A percentile compares a stretch with the other conserved stretches of the same genome.
Evolutionary conservation across 768 basidiomycete species (phyloP).

Genomic region (Paxillus ammoniavirescens): DNA sequence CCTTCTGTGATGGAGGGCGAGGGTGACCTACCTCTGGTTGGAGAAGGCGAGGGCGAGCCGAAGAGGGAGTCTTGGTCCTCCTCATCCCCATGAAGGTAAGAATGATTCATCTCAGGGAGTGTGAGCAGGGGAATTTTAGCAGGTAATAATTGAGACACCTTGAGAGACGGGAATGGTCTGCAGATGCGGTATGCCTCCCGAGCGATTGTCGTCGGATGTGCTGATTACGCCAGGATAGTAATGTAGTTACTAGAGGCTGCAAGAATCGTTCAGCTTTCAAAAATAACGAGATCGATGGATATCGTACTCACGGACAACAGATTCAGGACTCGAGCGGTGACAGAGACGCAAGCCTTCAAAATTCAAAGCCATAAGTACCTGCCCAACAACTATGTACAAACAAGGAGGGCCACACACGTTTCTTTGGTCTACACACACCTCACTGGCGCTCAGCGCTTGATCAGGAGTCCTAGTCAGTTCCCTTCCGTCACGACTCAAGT

Average conservation of each 20-base stretch:
- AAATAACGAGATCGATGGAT: neutral
- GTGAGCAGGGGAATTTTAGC: slow-evolving; percentile 13
- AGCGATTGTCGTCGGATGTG: slow-evolving; percentile 5
- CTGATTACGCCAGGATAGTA: neutral
- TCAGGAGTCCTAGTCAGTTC: too few species aligned
- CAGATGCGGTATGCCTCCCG: neutral
- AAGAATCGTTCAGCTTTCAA: neutral
- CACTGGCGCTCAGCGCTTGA: too few species aligned
- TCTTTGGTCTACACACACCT: too few species aligned
- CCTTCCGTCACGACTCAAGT: too few species aligned
- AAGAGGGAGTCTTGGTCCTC: slow-evolving; percentile 75
- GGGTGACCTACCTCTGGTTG: slow-evolving; percentile 74
- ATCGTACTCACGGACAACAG: too few species aligned
- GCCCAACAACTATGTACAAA: too few species aligned
- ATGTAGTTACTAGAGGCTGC: neutral
- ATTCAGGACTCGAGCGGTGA: too few species aligned
- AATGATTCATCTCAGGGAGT: slow-evolving; percentile 19
- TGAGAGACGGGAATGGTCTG: slow-evolving; percentile 1
- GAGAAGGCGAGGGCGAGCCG: slow-evolving; percentile 74
- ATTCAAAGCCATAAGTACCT: too few species aligned
- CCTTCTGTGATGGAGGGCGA: slow-evolving; percentile 33
- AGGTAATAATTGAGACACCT: slow-evolving; percentile 17
- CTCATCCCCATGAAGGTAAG: slow-evolving; percentile 16
- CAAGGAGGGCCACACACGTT: too few species aligned
- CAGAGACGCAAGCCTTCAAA: too few species aligned